Evolutionary conservation across 371 early-diverging fungal genomes (phyloP).

Genomic region (Lichtheimia corymbifera): DNA sequence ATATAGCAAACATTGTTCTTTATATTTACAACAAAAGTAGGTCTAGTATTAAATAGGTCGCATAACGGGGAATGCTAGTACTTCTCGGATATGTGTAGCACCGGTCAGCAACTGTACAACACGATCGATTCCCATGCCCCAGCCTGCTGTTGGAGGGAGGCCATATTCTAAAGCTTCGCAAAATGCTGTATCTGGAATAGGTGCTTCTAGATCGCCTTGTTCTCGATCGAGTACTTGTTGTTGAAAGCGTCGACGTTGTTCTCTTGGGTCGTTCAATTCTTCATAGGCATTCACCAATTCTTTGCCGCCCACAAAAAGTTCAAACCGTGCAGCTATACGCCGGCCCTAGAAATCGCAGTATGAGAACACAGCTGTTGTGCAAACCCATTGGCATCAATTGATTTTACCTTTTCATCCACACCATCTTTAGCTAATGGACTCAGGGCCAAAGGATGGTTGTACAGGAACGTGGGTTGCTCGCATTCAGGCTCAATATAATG

Average conservation of each 20-base stretch:
- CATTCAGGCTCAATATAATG: conserved; percentile 91
- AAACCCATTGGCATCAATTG: conserved; percentile 6
- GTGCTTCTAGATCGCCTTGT: conserved; percentile 86
- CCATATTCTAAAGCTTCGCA: conserved; percentile 94
- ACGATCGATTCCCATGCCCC: conserved; percentile 98
- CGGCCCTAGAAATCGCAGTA: conserved; percentile 36
- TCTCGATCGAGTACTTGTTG: conserved; percentile 68
- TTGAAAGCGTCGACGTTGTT: conserved; percentile 88
- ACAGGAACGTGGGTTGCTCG: conserved; percentile 91
- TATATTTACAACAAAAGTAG: neutral
- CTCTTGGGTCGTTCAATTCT: conserved; percentile 98
- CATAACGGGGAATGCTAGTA: conserved; percentile 87
- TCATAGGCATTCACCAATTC: conserved; percentile 99
- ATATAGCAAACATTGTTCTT: neutral
- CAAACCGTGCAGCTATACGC: conserved; percentile 81
- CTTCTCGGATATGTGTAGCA: conserved; percentile 87
- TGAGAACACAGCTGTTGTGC: neutral
- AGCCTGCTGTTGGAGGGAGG: conserved; percentile 97
- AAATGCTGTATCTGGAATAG: conserved; percentile 82
- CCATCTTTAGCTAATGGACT: conserved; percentile 93
- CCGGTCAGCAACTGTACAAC: conserved; percentile 89
- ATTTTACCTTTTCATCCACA: conserved; percentile 28
- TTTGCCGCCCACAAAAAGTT: conserved; percentile 90
- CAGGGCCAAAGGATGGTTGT: conserved; percentile 89
- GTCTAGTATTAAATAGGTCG: conserved; percentile 12